Evolutionary conservation across 352 stramenopile genomes (phyloP).

Genomic region (Phytophthora tentaculata): DNA sequence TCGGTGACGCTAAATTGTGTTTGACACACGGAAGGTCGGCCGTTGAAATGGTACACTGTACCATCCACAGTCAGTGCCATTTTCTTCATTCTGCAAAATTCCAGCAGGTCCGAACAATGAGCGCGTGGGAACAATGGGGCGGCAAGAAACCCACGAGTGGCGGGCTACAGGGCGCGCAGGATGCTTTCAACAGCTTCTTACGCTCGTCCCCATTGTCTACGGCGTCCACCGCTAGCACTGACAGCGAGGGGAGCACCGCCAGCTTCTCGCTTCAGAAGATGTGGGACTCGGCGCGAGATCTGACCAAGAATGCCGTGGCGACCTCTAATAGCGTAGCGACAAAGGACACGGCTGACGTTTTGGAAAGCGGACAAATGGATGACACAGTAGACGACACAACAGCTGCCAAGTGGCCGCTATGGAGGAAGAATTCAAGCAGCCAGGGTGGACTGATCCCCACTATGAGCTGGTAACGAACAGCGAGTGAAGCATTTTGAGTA

Average conservation of each 20-base stretch:
- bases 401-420: slow-evolving; percentile 46
- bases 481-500: neutral
- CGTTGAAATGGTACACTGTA: slow-evolving; percentile 14
- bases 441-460: slow-evolving; percentile 44
- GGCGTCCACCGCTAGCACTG: slow-evolving; percentile 41
- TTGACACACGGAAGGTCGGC: slow-evolving; percentile 8
- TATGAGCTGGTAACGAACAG: slow-evolving; percentile 60
- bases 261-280: slow-evolving; percentile 60
- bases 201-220: slow-evolving; percentile 56
- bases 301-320: slow-evolving; percentile 49
- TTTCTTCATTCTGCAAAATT: slow-evolving; percentile 12
- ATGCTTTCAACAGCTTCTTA: slow-evolving; percentile 61
- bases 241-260: slow-evolving; percentile 20
- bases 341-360: slow-evolving; percentile 36
- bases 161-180: slow-evolving; percentile 43
- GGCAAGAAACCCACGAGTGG: slow-evolving; percentile 55
- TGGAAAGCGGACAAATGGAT: slow-evolving; percentile 56
- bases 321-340: neutral
- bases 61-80: slow-evolving; percentile 6
- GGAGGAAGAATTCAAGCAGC: slow-evolving; percentile 44
- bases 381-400: slow-evolving; percentile 30
- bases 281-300: slow-evolving; percentile 67
- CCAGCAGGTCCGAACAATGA: slow-evolving; percentile 28
- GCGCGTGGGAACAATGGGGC: slow-evolving; percentile 79
- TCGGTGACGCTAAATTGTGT: slow-evolving; percentile 3